A percentile compares a stretch with the other conserved stretches of the same genome.
These are phyloP conservation scores for Paspalum vaginatum DNA, from an alignment of 176 grass and related monocot genomes.

Conservation along the genomic window DNA sequence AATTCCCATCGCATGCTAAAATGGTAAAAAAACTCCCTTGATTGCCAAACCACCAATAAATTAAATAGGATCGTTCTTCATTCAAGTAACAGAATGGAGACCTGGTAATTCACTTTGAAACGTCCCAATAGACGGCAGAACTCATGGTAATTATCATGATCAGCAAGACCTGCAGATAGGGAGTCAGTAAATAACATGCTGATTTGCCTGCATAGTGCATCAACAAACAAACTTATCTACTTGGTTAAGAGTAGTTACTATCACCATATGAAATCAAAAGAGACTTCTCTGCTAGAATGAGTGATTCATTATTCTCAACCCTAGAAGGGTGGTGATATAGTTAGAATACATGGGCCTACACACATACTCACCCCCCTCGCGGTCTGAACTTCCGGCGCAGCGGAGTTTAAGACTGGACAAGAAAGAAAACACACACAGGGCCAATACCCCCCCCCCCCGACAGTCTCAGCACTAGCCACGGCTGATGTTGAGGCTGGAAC, in stretches of 20 bases:
- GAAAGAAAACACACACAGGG: too few species aligned
- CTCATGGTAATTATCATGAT: conserved; percentile 99
- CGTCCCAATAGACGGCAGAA: conserved; percentile 95
- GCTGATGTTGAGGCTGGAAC: too few species aligned
- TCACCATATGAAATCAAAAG: conserved; percentile 25
- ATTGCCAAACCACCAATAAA: conserved; percentile 33
- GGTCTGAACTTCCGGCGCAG: too few species aligned
- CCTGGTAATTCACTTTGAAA: conserved; percentile 99
- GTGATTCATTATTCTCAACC: too few species aligned
- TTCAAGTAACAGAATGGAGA: conserved; percentile 28
- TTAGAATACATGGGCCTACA: too few species aligned
- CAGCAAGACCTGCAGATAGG: conserved; percentile 78
- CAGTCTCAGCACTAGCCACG: too few species aligned
- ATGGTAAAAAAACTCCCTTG: conserved; percentile 7
- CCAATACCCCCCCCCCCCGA: too few species aligned
- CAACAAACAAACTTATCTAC: conserved; percentile 19
- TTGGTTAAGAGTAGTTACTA: not conserved
- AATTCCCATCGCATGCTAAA: conserved; percentile 6
- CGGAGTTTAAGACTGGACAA: too few species aligned
- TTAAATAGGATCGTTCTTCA: conserved; percentile 28
- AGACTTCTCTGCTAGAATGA: conserved; percentile 11
- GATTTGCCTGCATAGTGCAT: not conserved
- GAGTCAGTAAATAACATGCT: conserved; percentile 28
- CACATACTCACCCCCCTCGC: too few species aligned
- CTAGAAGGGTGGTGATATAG: too few species aligned